Evolutionary conservation across 2,329 filamentous ascomycete genomes (phyloP).

Genomic region (Claviceps monticola): DNA sequence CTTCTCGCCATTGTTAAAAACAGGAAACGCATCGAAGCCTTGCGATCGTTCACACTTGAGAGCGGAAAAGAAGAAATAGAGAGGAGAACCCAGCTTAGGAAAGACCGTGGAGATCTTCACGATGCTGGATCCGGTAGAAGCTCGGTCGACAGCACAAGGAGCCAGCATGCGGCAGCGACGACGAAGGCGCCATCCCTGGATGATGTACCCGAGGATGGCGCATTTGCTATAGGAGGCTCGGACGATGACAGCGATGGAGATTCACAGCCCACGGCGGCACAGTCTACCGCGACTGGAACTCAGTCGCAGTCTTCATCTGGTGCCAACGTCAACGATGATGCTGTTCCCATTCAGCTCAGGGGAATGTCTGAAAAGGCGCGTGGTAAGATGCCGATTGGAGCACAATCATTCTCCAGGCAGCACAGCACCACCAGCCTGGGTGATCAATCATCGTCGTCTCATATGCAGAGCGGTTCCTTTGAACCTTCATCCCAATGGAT

Average conservation of each 20-base stretch:
- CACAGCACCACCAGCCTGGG: conserved; percentile 76
- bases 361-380: conserved; percentile 96
- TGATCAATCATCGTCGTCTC: conserved; percentile 45
- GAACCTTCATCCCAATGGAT: conserved; percentile 76
- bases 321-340: conserved; percentile 60
- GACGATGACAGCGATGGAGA: conserved; percentile 48
- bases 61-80: conserved; percentile 87
- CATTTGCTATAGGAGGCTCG: conserved; percentile 85
- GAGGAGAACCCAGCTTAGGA: conserved; percentile 54
- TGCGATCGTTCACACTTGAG: conserved; percentile 80
- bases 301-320: conserved; percentile 55
- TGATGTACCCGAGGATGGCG: conserved; percentile 45
- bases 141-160: conserved; percentile 55
- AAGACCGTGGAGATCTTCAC: conserved; percentile 40
- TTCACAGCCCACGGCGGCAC: conserved; percentile 41
- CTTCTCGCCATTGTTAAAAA: conserved; percentile 69
- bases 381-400: conserved; percentile 83
- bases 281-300: conserved; percentile 50
- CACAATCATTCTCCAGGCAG: conserved; percentile 73
- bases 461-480: conserved; percentile 46
- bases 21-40: conserved; percentile 67
- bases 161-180: conserved; percentile 30
- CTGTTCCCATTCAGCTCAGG: conserved; percentile 66
- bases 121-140: conserved; percentile 39
- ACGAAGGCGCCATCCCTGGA: conserved; percentile 15